These are phyloP conservation scores for Claviceps spartinae DNA, from an alignment of 2,329 filamentous ascomycete species.

Conservation along the genomic window DNA sequence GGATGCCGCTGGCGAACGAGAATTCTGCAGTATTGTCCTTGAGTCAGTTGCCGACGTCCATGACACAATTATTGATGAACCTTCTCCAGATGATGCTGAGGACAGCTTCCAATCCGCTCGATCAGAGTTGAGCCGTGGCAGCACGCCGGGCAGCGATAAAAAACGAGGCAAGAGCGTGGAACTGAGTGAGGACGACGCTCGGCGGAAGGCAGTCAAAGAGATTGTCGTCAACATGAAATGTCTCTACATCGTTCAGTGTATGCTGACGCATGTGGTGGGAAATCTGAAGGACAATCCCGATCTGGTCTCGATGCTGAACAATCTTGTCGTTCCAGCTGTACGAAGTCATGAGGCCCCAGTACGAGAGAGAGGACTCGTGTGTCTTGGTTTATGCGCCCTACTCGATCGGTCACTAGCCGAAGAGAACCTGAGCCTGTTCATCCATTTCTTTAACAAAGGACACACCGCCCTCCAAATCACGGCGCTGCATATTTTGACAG, in stretches of 20 bases:
- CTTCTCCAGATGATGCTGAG: constrained; percentile 39
- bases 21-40: constrained; percentile 74
- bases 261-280: constrained; percentile 84
- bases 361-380: constrained; percentile 77
- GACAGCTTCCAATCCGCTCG: constrained; percentile 86
- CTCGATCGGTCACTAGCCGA: constrained; percentile 84
- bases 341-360: constrained; percentile 87
- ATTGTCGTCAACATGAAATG: constrained; percentile 98
- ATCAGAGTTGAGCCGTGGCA: constrained; percentile 64
- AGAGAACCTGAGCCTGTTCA: constrained; percentile 84
- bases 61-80: constrained; percentile 72
- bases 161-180: constrained; percentile 28
- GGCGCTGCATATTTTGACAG: constrained; percentile 79
- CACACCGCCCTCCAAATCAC: constrained; percentile 83
- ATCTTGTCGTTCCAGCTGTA: constrained; percentile 87
- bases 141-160: constrained; percentile 35
- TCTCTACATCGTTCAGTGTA: constrained; percentile 91
- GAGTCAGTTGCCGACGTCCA: constrained; percentile 95
- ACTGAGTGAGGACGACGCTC: constrained; percentile 49
- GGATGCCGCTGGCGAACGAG: constrained; percentile 59
- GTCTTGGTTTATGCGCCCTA: constrained; percentile 79
- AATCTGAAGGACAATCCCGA: constrained; percentile 81
- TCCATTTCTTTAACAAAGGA: constrained; percentile 91
- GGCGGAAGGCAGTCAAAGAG: constrained; percentile 69
- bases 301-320: constrained; percentile 96